A percentile compares a stretch with the other conserved stretches of the same genome.
phyloP scores from a whole-genome alignment of 2,329 filamentous ascomycete species.

The Sporothrix protearum region DNA sequence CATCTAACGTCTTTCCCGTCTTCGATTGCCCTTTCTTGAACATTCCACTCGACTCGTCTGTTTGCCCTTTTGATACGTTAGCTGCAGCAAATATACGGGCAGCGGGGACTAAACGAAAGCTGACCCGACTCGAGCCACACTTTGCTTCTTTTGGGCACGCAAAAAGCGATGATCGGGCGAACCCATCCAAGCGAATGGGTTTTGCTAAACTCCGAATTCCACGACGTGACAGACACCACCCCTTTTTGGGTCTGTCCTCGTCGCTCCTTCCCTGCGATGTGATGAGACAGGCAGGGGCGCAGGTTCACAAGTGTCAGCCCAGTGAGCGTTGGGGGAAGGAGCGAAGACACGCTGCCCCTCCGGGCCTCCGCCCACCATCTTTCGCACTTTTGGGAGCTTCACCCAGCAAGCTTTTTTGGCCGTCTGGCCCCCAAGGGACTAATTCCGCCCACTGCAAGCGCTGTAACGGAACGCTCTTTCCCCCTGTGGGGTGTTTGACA shows the following conservation, averaged over 20 bases:
- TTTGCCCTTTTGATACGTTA: slow-evolving; percentile 2
- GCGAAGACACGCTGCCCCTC: background rate
- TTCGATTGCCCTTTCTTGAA: background rate
- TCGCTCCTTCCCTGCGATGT: slow-evolving; percentile 7
- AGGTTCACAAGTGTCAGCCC: background rate
- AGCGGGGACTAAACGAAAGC: background rate
- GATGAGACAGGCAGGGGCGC: background rate
- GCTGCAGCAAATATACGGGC: background rate
- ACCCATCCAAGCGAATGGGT: background rate
- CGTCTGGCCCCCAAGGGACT: background rate
- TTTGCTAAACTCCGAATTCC: background rate
- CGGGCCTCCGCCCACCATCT: slow-evolving; percentile 10
- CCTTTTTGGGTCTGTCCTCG: background rate
- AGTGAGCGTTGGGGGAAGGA: background rate
- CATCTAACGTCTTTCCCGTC: background rate
- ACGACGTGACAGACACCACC: too few species aligned
- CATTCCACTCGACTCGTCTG: background rate
- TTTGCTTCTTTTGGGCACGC: background rate
- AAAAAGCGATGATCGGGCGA: background rate
- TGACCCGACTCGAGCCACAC: background rate
- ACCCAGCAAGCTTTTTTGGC: background rate
- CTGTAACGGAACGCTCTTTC: background rate
- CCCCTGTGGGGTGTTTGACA: too few species aligned
- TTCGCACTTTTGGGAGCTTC: background rate
- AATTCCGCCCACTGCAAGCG: background rate